These are phyloP conservation scores for Chlamydomonas incerta DNA, from an alignment of 139 green algal species.

Conservation along the genomic window DNA sequence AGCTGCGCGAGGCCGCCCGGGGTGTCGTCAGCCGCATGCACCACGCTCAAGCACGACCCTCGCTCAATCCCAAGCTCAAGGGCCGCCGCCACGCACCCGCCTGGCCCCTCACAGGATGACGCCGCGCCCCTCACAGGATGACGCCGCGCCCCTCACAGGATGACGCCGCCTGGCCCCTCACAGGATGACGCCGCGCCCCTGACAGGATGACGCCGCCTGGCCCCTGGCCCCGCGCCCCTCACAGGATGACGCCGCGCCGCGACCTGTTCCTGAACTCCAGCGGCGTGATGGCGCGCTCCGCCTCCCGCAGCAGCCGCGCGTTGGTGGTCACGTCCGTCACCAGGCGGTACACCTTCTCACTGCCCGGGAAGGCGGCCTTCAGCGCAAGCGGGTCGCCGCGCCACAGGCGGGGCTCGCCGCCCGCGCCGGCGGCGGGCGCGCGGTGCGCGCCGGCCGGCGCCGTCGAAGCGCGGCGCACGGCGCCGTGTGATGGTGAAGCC, in stretches of 20 bases:
- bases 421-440: neutral
- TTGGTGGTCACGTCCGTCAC: slow-evolving; percentile 20
- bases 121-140: too few relatives aligned
- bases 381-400: slow-evolving; percentile 21
- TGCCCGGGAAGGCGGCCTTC: slow-evolving; percentile 9
- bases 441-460: neutral
- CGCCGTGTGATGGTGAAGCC: neutral
- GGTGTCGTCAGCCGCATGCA: too few relatives aligned
- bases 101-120: too few relatives aligned
- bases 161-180: too few relatives aligned
- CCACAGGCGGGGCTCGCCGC: slow-evolving; percentile 26
- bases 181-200: too few relatives aligned
- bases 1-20: too few relatives aligned
- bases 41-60: too few relatives aligned
- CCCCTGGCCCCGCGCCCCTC: too few relatives aligned
- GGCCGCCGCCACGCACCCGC: too few relatives aligned
- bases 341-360: slow-evolving; percentile 32
- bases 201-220: too few relatives aligned
- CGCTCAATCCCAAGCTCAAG: too few relatives aligned
- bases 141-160: too few relatives aligned
- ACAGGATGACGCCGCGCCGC: slow-evolving; percentile 22
- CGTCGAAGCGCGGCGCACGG: slow-evolving; percentile 8
- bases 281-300: slow-evolving; percentile 23
- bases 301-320: slow-evolving; percentile 13
- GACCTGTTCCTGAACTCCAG: neutral